Base-by-base conservation (phyloP, 768 basidiomycete species). In the Pulveroboletus frians region DNA sequence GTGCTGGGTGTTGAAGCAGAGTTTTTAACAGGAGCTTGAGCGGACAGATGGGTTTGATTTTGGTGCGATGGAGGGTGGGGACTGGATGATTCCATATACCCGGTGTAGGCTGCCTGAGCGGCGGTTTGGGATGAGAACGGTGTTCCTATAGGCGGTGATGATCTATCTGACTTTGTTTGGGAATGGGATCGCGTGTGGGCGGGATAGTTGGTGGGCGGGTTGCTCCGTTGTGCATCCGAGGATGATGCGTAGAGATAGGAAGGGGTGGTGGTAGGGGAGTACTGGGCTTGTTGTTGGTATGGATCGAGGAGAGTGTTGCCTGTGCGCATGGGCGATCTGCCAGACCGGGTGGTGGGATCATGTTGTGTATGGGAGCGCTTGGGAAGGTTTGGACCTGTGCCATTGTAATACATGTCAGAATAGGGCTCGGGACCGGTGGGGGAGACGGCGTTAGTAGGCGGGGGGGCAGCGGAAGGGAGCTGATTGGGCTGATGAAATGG, bases 1-100 rank as follows among this genome's bases (percentile, higher is more conserved):
- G 86, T 89, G 35, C 79, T 73, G 15, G 88, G 88, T 29, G 77
- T 81, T 2, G 88, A 88, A 36, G 75, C 58, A 7, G 85, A 81
- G n/a, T 72, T 71, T 58, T 80, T 77, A 45, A 69, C 60, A 39
- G 78, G 69, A 39, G 69, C 60, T 53, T 77, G 77, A 18, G 78
- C 68, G 34, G 69, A 70, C 38, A 83, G 71, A 66, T 79, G 81
- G 10, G 76, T 60, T 56, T 76, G 79, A 49, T 68, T 72, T 62
- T 75, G 77, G 26, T 65, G 69, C 35, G 70, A 62, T 39, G 73
- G 67, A 23, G 80, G 83, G 51, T 80, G 78, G 15, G 85, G 82
- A 59, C 80, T 84, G 27, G 80, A 73, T 0, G 81, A 79, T 37
- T 84, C 80, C 79, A 85, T 55, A 59, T 83, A 87, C 9, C 74